Base-by-base conservation (phyloP, 768 basidiomycete species). In the Artomyces pyxidatus region DNA sequence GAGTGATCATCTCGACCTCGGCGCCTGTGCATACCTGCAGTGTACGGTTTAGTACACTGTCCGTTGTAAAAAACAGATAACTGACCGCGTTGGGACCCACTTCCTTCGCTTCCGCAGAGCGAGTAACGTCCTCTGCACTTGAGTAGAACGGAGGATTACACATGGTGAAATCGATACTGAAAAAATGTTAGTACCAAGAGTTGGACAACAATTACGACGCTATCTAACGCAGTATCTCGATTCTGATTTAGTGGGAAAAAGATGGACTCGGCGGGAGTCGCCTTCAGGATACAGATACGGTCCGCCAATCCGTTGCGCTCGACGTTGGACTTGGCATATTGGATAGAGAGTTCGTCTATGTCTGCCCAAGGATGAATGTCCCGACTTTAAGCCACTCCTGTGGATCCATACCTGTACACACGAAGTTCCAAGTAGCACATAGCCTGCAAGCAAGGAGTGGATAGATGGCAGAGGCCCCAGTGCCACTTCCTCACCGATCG, bases 131-230 rank as follows among this genome's bases (percentile, higher is more conserved):
- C 26, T 81, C 78, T 1, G 63, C 59, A 49, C 81, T 87, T n/a
- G 71, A 62, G 60, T 96, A 98, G 65, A 99, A 99, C 0, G 95
- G 95, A 0, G 95, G 95, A 63, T 98, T 99, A 67, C 94, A 97
- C 81, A 98, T 90, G 0, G 83, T 80, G 55, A 95, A 91, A 49
- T 85, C 78, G 58, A 82, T 80, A 3, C 77, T 81, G 45, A 10
- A 9, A 7, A 28, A 23, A 17, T 17, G 21, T 52, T 21, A 35
- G 40, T 10, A 26, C n/a, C 25, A 19, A 48, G 37, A 38, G 40
- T 19, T 40, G 25, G 37, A 30, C 38, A 38, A 42, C 28, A 25
- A 56, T 37, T 1, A 38, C 47, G n/a, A 51, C 35, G 39, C 17
- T 6, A 7, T 19, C 48, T 27, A 22, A 50, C 53, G 52, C 50